These are phyloP conservation scores for Cryphonectria carpinicola DNA, from an alignment of 2,329 filamentous ascomycete species.

Conservation along the genomic window DNA sequence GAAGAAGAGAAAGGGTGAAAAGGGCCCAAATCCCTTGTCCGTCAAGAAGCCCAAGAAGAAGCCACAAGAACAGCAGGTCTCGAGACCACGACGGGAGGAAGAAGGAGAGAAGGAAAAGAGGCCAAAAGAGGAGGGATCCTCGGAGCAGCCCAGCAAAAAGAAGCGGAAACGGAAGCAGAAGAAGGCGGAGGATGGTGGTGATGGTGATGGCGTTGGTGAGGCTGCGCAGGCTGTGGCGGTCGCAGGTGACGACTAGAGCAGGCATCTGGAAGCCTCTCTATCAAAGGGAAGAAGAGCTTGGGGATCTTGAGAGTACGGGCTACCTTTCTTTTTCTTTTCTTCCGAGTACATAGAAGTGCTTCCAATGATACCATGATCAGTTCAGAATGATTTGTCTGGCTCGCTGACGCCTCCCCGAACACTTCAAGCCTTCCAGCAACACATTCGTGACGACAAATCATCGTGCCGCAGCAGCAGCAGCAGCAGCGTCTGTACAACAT, in stretches of 20 bases:
- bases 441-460: neutral
- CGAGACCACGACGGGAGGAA: neutral
- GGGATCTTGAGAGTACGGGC: neutral
- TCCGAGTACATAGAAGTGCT: neutral
- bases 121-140: constrained; percentile 29
- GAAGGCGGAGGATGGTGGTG: constrained; percentile 20
- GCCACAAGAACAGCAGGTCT: constrained; percentile 11
- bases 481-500: neutral
- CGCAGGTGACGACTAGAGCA: constrained; percentile 12
- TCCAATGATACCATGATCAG: constrained; percentile 16
- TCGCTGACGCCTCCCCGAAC: too few species aligned
- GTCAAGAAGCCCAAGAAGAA: constrained; percentile 33
- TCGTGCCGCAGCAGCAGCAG: neutral
- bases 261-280: neutral
- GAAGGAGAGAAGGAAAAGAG: constrained; percentile 26
- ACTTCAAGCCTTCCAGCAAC: neutral
- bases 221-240: constrained; percentile 14
- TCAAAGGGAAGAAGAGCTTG: neutral
- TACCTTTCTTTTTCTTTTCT: too few species aligned
- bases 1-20: constrained; percentile 38
- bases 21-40: constrained; percentile 40
- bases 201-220: constrained; percentile 32
- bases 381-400: neutral
- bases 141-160: constrained; percentile 38
- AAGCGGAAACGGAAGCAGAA: constrained; percentile 45